Evolutionary conservation across 192 early-diverging fungal genomes (phyloP), one percentile per base, ranked within the genome.

Genomic region (Podila minutissima): DNA sequence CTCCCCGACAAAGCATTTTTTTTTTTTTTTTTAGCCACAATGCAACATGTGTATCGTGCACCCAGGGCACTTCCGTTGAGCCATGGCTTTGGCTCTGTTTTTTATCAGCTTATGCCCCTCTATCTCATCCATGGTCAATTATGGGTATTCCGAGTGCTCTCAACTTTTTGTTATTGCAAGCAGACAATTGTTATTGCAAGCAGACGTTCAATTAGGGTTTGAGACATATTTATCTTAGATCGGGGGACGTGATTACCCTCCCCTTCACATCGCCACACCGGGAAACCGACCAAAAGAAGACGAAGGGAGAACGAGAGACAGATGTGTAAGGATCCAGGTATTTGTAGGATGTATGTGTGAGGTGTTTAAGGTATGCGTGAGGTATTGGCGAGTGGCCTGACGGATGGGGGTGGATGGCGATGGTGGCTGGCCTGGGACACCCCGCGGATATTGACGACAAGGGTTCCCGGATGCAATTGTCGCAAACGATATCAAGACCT

Each of bases 401-500:
- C 38, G 41, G 41, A 15, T 13, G 15, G 15, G 41, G 13, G 41
- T 3, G 3, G 13, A 46, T 46, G 13, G 9, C 2, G 17, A 37
- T 15, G 4, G 8, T 2, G 31, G 9, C 61, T 2, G 31, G 9
- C 61, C 61, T 10, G 17, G 9, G 61, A 13, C 12, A 15, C 5
- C 5, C 8, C 20, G 8, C 32, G 20, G 15, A 62, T 15, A 33
- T 20, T 33, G 15, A 20, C 33, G 37, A n/a, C n/a, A 26, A n/a
- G 60, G 29, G 20, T 11, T 64, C 20, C 35, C 35, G 35, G 35
- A 13, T 53, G 60, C 72, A 67, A 66, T 74, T 62, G 20, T 67
- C 66, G 58, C 17, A 66, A 67, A 63, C 26, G 48, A 67, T 41
- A 74, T 48, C 9, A 57, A 41, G 55, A 28, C 46, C 71, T 7